phyloP scores from a whole-genome alignment of 1,284 basidiomycete species.

The Apiotrichum laibachii region DNA sequence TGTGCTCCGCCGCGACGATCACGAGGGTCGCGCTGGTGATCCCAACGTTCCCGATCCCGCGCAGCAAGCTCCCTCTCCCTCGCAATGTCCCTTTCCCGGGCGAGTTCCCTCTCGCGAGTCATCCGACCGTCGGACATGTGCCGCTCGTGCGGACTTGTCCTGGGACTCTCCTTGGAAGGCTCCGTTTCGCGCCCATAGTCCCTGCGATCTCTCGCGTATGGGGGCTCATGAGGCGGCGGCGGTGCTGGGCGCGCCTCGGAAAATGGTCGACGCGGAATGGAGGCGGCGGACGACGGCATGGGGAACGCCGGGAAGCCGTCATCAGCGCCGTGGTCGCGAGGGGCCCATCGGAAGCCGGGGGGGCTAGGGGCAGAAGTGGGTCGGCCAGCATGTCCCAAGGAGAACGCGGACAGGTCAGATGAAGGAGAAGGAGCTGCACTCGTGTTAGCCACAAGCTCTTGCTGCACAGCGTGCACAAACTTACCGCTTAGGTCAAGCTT shows the following conservation, averaged over 20 bases:
- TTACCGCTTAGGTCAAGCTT: constrained; percentile 16
- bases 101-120: background rate
- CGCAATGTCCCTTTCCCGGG: background rate
- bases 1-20: background rate
- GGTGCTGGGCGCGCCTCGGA: background rate
- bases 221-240: background rate
- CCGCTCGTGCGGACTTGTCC: background rate
- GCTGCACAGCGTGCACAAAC: background rate
- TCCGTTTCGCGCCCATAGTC: background rate
- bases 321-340: constrained; percentile 14
- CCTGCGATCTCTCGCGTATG: background rate
- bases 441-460: background rate
- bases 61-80: constrained; percentile 1
- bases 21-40: background rate
- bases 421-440: constrained; percentile 21
- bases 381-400: constrained; percentile 22
- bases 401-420: constrained; percentile 39
- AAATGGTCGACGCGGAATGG: background rate
- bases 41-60: background rate
- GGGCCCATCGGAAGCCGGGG: background rate
- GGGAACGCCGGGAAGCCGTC: constrained; percentile 23
- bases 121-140: background rate
- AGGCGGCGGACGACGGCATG: background rate
- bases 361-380: background rate
- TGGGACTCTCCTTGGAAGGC: background rate